A percentile compares a stretch with the other conserved stretches of the same genome.
These are phyloP conservation scores for Mucor piriformis DNA, from an alignment of 371 early-diverging fungal species.

Conservation along the genomic window DNA sequence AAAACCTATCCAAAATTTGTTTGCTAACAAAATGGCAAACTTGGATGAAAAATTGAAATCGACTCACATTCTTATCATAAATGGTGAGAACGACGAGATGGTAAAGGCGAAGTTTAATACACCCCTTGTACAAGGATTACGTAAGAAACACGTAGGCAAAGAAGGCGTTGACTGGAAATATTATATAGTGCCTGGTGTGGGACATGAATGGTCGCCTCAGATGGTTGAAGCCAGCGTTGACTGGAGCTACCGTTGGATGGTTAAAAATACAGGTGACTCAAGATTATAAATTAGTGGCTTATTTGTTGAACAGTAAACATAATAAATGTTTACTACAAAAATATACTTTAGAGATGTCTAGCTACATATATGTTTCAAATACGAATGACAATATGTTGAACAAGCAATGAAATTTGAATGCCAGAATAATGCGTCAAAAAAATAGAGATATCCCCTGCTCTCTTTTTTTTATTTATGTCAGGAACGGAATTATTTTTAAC, in stretches of 20 bases:
- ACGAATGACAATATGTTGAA: too few relatives aligned
- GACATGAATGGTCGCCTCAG: constrained; percentile 43
- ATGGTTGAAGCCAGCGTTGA: constrained; percentile 31
- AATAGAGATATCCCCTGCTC: too few relatives aligned
- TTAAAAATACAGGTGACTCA: constrained; percentile 2
- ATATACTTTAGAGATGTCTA: too few relatives aligned
- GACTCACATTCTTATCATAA: constrained; percentile 42
- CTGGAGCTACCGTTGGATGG: constrained; percentile 46
- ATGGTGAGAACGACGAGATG: constrained; percentile 33
- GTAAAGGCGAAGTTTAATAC: constrained; percentile 36
- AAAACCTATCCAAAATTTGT: constrained; percentile 21
- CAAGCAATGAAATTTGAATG: too few relatives aligned
- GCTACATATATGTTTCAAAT: too few relatives aligned
- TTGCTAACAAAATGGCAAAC: constrained; percentile 6
- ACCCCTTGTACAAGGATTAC: constrained; percentile 22
- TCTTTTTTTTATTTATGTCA: too few relatives aligned
- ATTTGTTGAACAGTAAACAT: too few relatives aligned
- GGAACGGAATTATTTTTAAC: too few relatives aligned
- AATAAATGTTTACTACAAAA: too few relatives aligned
- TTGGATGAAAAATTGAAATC: constrained; percentile 27
- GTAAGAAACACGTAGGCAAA: constrained; percentile 20
- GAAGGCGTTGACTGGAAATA: constrained; percentile 39
- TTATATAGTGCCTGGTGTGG: constrained; percentile 32
- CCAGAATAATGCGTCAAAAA: too few relatives aligned
- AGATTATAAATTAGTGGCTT: background rate